Evolutionary conservation across 441 rosid genomes (phyloP), one percentile per base, ranked within the genome.

Genomic region (Oxalis stricta): DNA sequence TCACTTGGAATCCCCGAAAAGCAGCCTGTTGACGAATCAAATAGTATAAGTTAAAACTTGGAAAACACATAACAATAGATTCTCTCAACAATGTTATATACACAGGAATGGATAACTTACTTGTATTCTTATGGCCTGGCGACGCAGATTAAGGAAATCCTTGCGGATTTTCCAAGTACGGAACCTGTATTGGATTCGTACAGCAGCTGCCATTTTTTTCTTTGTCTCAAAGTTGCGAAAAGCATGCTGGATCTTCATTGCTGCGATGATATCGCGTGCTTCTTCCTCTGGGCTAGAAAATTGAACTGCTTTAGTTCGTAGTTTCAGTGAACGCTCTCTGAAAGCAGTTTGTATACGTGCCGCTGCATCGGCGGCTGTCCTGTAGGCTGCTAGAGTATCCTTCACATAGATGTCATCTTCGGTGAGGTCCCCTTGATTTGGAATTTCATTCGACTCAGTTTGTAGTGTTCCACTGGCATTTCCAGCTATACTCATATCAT

Each of bases 351-450:
- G 95, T 58, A 92, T 92, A 11, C 89, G 89, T 1, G 83, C 88
- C 4, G 99, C 99, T 5, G 97, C 99, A 56, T 75, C 95, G 44
- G 95, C 97, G 42, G 89, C 82, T 11, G 87, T 84, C 38, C 84
- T 50, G 55, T 87, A 84, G 38, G 99, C 94, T 10, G 84, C 75
- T 67, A 92, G 59, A 44, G 89, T 65, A 44, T 87, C 95, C 64
- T 78, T 84, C 57, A 87, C 64, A 65, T 61, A 65, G 32, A 76
- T 52, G 51, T 86, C 95, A 17, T 87, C 95, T 58, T 82, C 76
- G 11, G 52, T 68, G 10, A 65, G 48, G 42, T 74, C 66, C 44
- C 49, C 69, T 30, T 68, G 38, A 23, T 60, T 64, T 5, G 36
- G 20, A 3, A 34, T 41, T 29, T 79, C 73, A 28, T 56, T 52